These are phyloP conservation scores for Kazachstania sp. DNA, from an alignment of 1,139 yeast genomes.

Conservation along the genomic window DNA sequence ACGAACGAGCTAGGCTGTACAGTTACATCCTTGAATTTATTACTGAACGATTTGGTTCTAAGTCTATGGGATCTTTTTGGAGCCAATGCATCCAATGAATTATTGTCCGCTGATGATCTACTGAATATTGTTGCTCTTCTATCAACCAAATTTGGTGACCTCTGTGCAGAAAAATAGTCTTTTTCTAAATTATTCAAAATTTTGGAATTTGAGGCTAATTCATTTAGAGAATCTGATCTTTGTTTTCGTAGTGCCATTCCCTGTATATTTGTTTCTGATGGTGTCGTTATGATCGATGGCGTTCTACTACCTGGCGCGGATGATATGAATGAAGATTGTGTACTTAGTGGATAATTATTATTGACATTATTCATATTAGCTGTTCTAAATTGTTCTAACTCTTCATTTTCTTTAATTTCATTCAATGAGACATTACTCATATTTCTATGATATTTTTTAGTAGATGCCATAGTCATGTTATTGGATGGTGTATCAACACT, in stretches of 20 bases:
- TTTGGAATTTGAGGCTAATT: constrained; percentile 6
- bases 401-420: constrained; percentile 30
- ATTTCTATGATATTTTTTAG: constrained; percentile 13
- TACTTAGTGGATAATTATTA: background rate
- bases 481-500: background rate
- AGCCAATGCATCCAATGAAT: constrained; percentile 7
- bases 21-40: constrained; percentile 63
- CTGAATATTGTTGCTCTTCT: background rate
- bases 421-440: constrained; percentile 26
- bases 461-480: background rate
- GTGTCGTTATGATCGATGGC: background rate
- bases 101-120: background rate
- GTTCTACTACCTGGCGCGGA: constrained; percentile 3
- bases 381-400: constrained; percentile 18
- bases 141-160: background rate
- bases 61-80: constrained; percentile 36
- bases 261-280: background rate
- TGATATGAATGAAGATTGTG: background rate
- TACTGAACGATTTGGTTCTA: constrained; percentile 44
- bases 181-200: constrained; percentile 1
- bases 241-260: constrained; percentile 1
- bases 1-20: constrained; percentile 86
- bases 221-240: constrained; percentile 7
- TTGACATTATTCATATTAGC: background rate
- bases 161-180: background rate